Percentiles rank a stretch among this genome's conserved stretches.
Conservation (phyloP, 768 basidiomycete species). For the Termitomyces sp. region DNA sequence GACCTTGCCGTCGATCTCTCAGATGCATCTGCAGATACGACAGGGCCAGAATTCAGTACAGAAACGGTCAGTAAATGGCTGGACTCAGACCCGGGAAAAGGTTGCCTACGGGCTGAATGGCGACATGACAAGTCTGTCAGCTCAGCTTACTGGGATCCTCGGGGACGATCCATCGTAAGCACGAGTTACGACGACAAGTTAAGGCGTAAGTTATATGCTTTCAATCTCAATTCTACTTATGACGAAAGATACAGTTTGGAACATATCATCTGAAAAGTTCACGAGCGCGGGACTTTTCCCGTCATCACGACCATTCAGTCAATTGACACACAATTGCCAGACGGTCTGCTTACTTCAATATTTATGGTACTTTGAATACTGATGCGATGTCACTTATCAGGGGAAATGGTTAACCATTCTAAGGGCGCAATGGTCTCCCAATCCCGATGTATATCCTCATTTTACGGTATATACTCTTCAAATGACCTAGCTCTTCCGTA, state of each 20-base stretch:
- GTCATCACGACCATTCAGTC: slow-evolving; percentile 59
- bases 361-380: neutral
- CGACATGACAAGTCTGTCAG: slow-evolving; percentile 74
- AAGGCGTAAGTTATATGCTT: slow-evolving; percentile 47
- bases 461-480: slow-evolving; percentile 58
- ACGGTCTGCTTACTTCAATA: slow-evolving; percentile 46
- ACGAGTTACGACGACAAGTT: slow-evolving; percentile 82
- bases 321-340: slow-evolving; percentile 73
- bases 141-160: slow-evolving; percentile 84
- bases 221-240: neutral
- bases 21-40: slow-evolving; percentile 21
- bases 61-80: slow-evolving; percentile 47
- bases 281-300: slow-evolving; percentile 47
- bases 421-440: slow-evolving; percentile 74
- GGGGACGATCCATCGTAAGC: slow-evolving; percentile 75
- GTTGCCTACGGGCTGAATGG: slow-evolving; percentile 60
- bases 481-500: neutral
- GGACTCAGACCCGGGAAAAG: slow-evolving; percentile 48
- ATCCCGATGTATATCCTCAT: slow-evolving; percentile 78
- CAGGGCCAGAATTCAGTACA: slow-evolving; percentile 28
- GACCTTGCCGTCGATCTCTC: slow-evolving; percentile 34
- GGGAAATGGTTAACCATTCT: slow-evolving; percentile 81
- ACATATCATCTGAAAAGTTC: slow-evolving; percentile 53
- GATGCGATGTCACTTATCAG: slow-evolving; percentile 30
- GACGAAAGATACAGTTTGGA: slow-evolving; percentile 61